These are phyloP conservation scores for Cordyceps javanica DNA, from an alignment of 2,329 filamentous ascomycete species.

Conservation along the genomic window DNA sequence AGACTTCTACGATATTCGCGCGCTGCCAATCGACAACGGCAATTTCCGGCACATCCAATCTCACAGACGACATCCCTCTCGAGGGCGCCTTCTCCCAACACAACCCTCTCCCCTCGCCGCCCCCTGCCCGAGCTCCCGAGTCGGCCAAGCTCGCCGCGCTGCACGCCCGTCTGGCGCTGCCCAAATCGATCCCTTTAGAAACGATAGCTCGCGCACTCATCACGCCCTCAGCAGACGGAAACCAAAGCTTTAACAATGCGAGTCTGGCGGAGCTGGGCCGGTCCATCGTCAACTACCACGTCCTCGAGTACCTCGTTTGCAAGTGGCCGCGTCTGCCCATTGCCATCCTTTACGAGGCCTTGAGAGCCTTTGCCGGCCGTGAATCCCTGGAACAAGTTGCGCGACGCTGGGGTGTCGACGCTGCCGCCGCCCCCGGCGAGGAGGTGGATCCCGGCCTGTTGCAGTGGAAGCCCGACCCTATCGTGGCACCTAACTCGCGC, in stretches of 20 bases:
- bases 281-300: slow-evolving; percentile 82
- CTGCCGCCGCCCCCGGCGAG: slow-evolving; percentile 75
- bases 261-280: slow-evolving; percentile 75
- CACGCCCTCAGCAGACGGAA: slow-evolving; percentile 74
- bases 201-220: slow-evolving; percentile 82
- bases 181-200: slow-evolving; percentile 74
- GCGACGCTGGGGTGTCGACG: slow-evolving; percentile 85
- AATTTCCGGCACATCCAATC: slow-evolving; percentile 20
- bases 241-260: slow-evolving; percentile 80
- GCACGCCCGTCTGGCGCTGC: slow-evolving; percentile 80
- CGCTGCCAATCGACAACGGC: slow-evolving; percentile 29
- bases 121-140: slow-evolving; percentile 55
- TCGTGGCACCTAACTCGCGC: slow-evolving; percentile 38
- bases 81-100: slow-evolving; percentile 16
- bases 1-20: slow-evolving; percentile 19
- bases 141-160: slow-evolving; percentile 91
- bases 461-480: slow-evolving; percentile 60
- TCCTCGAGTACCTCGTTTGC: slow-evolving; percentile 79
- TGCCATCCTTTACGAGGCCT: slow-evolving; percentile 76
- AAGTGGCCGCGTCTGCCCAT: slow-evolving; percentile 88
- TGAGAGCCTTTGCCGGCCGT: slow-evolving; percentile 76
- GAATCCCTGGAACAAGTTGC: slow-evolving; percentile 68
- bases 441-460: slow-evolving; percentile 90
- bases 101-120: slow-evolving; percentile 60
- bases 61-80: slow-evolving; percentile 17